Percentiles rank a stretch among this genome's conserved stretches.
Conservation (phyloP, 306 rosid genomes). For the Rubus parviflorus region DNA sequence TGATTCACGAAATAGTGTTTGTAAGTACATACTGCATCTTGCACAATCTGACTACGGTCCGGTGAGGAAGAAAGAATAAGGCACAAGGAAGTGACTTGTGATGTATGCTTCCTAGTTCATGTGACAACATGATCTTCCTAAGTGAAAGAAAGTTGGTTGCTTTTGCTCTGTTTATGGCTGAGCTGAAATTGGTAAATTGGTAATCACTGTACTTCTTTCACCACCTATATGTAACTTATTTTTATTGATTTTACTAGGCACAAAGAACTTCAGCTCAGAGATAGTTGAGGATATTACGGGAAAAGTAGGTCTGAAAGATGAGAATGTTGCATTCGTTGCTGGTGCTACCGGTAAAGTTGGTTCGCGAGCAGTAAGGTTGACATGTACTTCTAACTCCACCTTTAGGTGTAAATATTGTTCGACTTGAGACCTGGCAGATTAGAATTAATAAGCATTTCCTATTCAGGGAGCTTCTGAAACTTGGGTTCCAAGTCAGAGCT, state of each 20-base stretch:
- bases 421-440: not conserved
- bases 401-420: constrained; percentile 13
- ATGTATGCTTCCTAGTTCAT: not conserved
- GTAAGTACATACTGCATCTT: not conserved
- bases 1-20: no score
- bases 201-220: not conserved
- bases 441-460: constrained; percentile 27
- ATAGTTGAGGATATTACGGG: constrained; percentile 39
- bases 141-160: no score
- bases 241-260: constrained; percentile 45
- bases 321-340: constrained; percentile 87
- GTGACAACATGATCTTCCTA: not conserved
- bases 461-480: constrained; percentile 94
- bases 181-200: not conserved
- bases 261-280: constrained; percentile 37
- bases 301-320: constrained; percentile 56
- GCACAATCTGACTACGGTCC: not conserved
- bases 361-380: constrained; percentile 87
- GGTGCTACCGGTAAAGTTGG: constrained; percentile 98
- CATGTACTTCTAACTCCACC: constrained; percentile 16
- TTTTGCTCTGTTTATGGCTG: no score
- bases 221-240: constrained; percentile 18
- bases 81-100: constrained; percentile 2
- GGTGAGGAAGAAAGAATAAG: not conserved
- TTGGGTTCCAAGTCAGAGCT: constrained; percentile 87